Evolutionary conservation across 2,329 filamentous ascomycete species (phyloP).

Genomic region (Bimuria novae-zelandiae): DNA sequence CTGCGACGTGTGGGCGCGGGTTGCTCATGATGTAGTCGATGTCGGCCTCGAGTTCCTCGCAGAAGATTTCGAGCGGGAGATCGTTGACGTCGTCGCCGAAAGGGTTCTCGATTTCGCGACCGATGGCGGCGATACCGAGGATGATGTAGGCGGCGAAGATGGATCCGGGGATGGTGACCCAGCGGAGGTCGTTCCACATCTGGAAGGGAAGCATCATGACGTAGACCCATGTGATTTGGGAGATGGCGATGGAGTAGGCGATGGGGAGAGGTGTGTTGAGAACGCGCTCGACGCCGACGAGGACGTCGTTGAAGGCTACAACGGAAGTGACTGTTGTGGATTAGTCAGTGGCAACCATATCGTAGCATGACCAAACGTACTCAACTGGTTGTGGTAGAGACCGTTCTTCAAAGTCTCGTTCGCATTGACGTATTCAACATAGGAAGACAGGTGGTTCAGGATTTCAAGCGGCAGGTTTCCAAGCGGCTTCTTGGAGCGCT

Average conservation of each 20-base stretch:
- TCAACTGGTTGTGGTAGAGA: constrained; percentile 63
- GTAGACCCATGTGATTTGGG: constrained; percentile 86
- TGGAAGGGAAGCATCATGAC: constrained; percentile 82
- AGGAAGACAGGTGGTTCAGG: constrained; percentile 70
- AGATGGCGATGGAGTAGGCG: constrained; percentile 82
- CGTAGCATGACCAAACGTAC: constrained; percentile 22
- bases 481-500: constrained; percentile 71
- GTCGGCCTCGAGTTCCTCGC: constrained; percentile 73
- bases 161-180: constrained; percentile 79
- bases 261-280: constrained; percentile 81
- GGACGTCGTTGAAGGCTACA: constrained; percentile 69
- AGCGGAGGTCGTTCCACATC: constrained; percentile 65
- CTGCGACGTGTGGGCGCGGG: constrained; percentile 55
- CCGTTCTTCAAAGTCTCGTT: constrained; percentile 61
- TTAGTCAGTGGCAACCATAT: constrained; percentile 39
- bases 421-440: constrained; percentile 64
- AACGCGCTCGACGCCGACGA: constrained; percentile 75
- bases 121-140: constrained; percentile 75
- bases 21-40: constrained; percentile 72
- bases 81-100: constrained; percentile 87
- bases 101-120: constrained; percentile 82
- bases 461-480: constrained; percentile 87
- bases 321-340: constrained; percentile 59
- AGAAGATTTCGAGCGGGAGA: constrained; percentile 66
- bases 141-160: constrained; percentile 79